phyloP scores from a whole-genome alignment of 352 stramenopile species.

The Thraustotheca clavata region DNA sequence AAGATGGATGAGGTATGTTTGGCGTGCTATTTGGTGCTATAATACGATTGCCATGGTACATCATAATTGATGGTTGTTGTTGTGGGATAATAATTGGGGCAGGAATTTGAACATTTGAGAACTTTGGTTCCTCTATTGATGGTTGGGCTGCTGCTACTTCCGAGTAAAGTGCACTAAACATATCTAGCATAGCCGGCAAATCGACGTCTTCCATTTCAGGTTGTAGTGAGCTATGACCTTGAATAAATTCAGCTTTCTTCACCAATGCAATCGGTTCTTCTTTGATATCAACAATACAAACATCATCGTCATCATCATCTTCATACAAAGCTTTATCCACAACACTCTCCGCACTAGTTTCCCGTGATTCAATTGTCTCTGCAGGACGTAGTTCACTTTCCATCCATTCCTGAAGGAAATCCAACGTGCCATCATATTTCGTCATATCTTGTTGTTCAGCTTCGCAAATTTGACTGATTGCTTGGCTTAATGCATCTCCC shows the following conservation, averaged over 20 bases:
- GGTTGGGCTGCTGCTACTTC: constrained; percentile 20
- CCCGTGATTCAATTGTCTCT: background rate
- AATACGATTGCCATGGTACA: constrained; percentile 5
- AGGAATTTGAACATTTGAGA: constrained; percentile 30
- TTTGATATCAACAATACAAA: background rate
- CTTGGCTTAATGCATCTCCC: constrained; percentile 5
- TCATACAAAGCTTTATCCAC: constrained; percentile 18
- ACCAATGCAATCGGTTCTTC: background rate
- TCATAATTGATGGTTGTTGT: constrained; percentile 14
- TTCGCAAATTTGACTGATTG: constrained; percentile 18
- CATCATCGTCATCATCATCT: constrained; percentile 18
- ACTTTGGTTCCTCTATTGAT: constrained; percentile 3
- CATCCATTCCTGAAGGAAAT: constrained; percentile 1
- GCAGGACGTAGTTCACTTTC: constrained; percentile 2
- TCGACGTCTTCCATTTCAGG: constrained; percentile 21
- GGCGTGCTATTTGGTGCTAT: constrained; percentile 15
- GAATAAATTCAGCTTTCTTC: background rate
- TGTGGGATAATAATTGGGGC: constrained; percentile 23
- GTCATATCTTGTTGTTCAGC: constrained; percentile 6
- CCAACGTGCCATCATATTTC: background rate
- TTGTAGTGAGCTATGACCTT: background rate
- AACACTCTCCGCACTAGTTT: background rate
- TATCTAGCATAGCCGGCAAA: constrained; percentile 48
- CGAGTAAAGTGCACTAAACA: constrained; percentile 66
- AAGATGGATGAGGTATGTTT: constrained; percentile 6